A percentile compares a stretch with the other conserved stretches of the same genome.
Evolutionary conservation across 495 filamentous ascomycete species (phyloP).

Genomic region (Penicillium cinerascens): DNA sequence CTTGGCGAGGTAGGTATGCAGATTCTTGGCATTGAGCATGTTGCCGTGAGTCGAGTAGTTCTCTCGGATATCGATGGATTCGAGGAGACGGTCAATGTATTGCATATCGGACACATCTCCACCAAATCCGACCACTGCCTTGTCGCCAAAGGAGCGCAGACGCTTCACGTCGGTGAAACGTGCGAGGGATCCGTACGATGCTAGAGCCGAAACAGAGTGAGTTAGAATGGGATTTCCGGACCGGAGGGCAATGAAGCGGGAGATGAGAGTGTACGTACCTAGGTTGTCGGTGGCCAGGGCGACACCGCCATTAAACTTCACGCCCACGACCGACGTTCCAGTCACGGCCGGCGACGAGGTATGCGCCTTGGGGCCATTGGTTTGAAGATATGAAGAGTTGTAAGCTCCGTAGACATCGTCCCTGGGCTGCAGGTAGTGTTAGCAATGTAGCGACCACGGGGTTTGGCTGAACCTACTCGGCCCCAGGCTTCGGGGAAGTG

Average conservation of each 20-base stretch:
- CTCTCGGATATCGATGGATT: slow-evolving; percentile 81
- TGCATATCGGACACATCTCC: slow-evolving; percentile 99
- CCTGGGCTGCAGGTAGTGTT: slow-evolving; percentile 62
- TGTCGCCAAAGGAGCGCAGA: slow-evolving; percentile 72
- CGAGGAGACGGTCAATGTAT: slow-evolving; percentile 86
- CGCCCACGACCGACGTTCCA: slow-evolving; percentile 87
- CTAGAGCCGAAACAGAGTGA: slow-evolving; percentile 39
- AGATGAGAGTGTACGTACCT: slow-evolving; percentile 57
- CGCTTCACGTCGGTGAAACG: slow-evolving; percentile 93
- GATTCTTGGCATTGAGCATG: slow-evolving; percentile 79
- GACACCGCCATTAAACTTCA: slow-evolving; percentile 95
- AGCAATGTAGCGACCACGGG: slow-evolving; percentile 24
- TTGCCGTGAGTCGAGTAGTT: slow-evolving; percentile 65
- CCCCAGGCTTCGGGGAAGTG: slow-evolving; percentile 96
- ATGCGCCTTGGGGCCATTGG: slow-evolving; percentile 68
- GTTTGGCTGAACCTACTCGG: slow-evolving; percentile 62
- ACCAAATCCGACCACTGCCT: slow-evolving; percentile 79
- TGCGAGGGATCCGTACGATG: slow-evolving; percentile 95
- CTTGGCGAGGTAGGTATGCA: slow-evolving; percentile 93
- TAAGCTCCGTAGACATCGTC: slow-evolving; percentile 96
- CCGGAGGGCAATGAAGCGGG: neutral
- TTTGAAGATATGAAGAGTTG: slow-evolving; percentile 76
- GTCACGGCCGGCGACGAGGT: slow-evolving; percentile 91
- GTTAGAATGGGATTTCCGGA: neutral
- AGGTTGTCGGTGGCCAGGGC: slow-evolving; percentile 96